These are phyloP conservation scores for Candida ulmi DNA, from an alignment of 805 yeast species.

Conservation along the genomic window DNA sequence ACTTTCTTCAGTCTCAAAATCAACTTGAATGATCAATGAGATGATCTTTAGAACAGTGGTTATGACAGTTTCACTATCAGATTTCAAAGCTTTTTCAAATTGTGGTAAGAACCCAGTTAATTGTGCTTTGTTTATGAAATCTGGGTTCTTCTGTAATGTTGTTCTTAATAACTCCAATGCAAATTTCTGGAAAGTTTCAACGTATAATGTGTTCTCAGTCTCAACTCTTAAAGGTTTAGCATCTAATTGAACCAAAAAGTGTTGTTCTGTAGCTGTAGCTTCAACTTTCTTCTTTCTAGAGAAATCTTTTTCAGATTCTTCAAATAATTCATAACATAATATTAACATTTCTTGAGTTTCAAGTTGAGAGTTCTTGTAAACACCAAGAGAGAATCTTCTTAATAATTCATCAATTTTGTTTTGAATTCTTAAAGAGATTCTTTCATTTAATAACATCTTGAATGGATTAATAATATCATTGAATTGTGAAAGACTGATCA, in stretches of 20 bases:
- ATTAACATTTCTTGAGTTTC: conserved; percentile 53
- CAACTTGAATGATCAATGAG: conserved; percentile 52
- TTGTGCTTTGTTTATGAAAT: conserved; percentile 52
- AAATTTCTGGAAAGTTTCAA: conserved; percentile 64
- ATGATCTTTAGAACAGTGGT: conserved; percentile 62
- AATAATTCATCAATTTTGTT: conserved; percentile 74
- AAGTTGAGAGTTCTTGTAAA: conserved; percentile 62
- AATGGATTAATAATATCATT: conserved; percentile 61
- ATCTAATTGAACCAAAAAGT: conserved; percentile 69
- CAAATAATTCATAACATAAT: conserved; percentile 68
- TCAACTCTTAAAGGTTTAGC: conserved; percentile 51
- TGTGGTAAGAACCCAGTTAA: conserved; percentile 72
- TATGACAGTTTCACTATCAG: conserved; percentile 75
- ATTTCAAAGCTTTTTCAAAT: conserved; percentile 50
- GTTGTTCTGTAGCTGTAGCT: conserved; percentile 45
- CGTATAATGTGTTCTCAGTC: conserved; percentile 49
- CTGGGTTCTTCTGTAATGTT: conserved; percentile 58
- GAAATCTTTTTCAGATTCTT: conserved; percentile 38
- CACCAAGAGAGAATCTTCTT: conserved; percentile 72
- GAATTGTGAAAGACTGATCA: conserved; percentile 55
- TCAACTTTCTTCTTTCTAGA: conserved; percentile 14
- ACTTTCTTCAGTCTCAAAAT: conserved; percentile 42
- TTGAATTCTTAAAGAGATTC: conserved; percentile 61
- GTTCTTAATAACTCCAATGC: conserved; percentile 71
- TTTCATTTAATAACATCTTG: conserved; percentile 54